phyloP scores from a whole-genome alignment of 2,329 filamentous ascomycete species.

The Epichloe gansuensis region DNA sequence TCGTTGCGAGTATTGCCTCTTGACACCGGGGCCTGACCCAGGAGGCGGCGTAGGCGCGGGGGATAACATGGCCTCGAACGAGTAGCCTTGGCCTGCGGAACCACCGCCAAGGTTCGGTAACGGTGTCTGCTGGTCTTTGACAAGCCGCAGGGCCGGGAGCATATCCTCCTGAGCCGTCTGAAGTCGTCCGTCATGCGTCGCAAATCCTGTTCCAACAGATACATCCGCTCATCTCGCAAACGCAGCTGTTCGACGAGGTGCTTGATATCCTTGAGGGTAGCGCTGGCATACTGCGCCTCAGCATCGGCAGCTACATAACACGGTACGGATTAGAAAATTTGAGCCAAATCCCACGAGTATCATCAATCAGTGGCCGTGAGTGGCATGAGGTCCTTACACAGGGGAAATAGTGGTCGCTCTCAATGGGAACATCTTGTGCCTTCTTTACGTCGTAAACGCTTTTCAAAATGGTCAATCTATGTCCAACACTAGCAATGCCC shows the following conservation, averaged over 20 bases:
- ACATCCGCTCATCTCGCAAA: conserved; percentile 82
- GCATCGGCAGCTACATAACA: conserved; percentile 65
- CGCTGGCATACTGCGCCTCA: conserved; percentile 71
- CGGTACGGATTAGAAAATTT: conserved; percentile 10
- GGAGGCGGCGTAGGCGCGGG: conserved; percentile 43
- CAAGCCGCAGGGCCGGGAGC: conserved; percentile 76
- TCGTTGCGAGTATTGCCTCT: conserved; percentile 64
- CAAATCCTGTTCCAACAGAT: conserved; percentile 70
- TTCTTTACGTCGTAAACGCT: conserved; percentile 94
- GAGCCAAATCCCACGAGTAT: not conserved
- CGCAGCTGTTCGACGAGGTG: conserved; percentile 82
- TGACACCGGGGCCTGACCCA: conserved; percentile 42
- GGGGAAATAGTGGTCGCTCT: conserved; percentile 87
- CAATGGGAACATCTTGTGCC: conserved; percentile 80
- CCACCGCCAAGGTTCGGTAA: conserved; percentile 44
- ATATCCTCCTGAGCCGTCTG: conserved; percentile 76
- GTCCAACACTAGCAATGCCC: conserved; percentile 84
- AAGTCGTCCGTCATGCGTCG: conserved; percentile 81
- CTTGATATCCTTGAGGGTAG: conserved; percentile 86
- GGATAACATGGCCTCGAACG: conserved; percentile 41
- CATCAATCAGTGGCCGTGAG: not conserved
- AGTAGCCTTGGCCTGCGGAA: conserved; percentile 26
- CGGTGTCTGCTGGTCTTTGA: conserved; percentile 84
- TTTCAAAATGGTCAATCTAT: conserved; percentile 89
- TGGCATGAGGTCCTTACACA: conserved; percentile 48